These are phyloP conservation scores for Quercus rubra DNA, from an alignment of 306 rosid species.

Conservation along the genomic window DNA sequence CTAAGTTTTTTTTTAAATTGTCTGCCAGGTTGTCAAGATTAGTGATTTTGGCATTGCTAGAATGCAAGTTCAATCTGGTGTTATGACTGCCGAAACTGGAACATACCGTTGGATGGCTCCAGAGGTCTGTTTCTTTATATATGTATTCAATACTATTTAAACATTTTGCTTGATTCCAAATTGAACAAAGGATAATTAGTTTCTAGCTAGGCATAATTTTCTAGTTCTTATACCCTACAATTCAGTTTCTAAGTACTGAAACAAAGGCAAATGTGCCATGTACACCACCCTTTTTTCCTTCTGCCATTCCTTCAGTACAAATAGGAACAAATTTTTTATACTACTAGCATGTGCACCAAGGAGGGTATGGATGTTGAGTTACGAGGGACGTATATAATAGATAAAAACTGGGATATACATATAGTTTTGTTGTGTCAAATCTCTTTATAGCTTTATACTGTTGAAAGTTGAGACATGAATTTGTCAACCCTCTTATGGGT, in stretches of 20 bases:
- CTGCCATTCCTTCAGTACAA: neutral
- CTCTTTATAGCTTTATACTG: neutral
- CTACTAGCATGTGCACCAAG: no score
- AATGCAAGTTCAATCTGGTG: slow-evolving; percentile 40
- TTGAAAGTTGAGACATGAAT: neutral
- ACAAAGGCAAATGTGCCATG: neutral
- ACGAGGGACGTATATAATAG: neutral
- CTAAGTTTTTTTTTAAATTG: neutral
- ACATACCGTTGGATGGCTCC: slow-evolving; percentile 99
- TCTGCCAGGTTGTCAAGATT: slow-evolving; percentile 67
- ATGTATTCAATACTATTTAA: neutral
- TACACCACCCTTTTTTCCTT: neutral
- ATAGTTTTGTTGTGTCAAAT: neutral
- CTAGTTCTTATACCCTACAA: neutral
- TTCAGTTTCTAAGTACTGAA: neutral
- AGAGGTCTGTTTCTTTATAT: slow-evolving; percentile 52
- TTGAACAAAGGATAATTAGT: neutral
- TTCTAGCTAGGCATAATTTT: neutral
- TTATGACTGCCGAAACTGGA: slow-evolving; percentile 94
- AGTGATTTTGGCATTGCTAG: slow-evolving; percentile 50
- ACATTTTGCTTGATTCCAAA: neutral
- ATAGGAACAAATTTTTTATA: neutral
- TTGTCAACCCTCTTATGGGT: neutral
- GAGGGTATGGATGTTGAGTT: neutral
- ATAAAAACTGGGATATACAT: neutral